These are phyloP conservation scores for Ogataea ganodermae DNA, from an alignment of 805 yeast genomes.

Conservation along the genomic window DNA sequence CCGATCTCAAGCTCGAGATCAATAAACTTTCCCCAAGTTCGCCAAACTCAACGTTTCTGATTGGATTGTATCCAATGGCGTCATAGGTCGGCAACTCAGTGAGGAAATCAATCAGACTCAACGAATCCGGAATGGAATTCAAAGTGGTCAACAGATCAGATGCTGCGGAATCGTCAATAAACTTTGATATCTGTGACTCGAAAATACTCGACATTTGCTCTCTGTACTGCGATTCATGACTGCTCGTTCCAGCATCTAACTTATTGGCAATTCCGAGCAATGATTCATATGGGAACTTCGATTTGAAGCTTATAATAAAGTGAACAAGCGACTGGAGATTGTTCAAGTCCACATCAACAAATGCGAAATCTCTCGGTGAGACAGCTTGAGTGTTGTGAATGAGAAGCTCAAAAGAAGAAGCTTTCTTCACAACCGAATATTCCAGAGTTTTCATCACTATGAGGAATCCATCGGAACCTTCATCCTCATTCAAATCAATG, in stretches of 20 bases:
- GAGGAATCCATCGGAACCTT: conserved; percentile 29
- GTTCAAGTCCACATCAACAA: conserved; percentile 8
- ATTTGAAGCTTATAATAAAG: conserved; percentile 39
- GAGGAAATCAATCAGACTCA: conserved; percentile 40
- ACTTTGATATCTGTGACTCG: conserved; percentile 41
- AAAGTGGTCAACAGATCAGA: conserved; percentile 42
- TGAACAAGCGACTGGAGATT: conserved; percentile 27
- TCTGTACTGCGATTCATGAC: conserved; percentile 30
- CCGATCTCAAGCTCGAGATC: conserved; percentile 21
- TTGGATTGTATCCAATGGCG: conserved; percentile 19
- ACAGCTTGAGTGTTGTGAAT: conserved; percentile 27
- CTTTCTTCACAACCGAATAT: conserved; percentile 37
- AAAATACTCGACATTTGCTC: conserved; percentile 42
- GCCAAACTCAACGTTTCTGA: conserved; percentile 26
- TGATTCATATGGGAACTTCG: conserved; percentile 40
- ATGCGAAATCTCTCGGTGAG: conserved; percentile 8
- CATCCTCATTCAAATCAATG: conserved; percentile 40
- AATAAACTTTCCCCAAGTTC: conserved; percentile 27
- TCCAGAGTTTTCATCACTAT: conserved; percentile 39
- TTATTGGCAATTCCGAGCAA: conserved; percentile 36
- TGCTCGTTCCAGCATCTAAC: conserved; percentile 36
- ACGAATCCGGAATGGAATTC: conserved; percentile 39
- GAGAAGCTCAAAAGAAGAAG: conserved; percentile 37
- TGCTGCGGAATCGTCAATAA: conserved; percentile 42
- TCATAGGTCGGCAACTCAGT: conserved; percentile 32